A percentile compares a stretch with the other conserved stretches of the same genome.
Evolutionary conservation across 23 red algal species (phyloP).

Genomic region (Gracilaria domingensis): DNA sequence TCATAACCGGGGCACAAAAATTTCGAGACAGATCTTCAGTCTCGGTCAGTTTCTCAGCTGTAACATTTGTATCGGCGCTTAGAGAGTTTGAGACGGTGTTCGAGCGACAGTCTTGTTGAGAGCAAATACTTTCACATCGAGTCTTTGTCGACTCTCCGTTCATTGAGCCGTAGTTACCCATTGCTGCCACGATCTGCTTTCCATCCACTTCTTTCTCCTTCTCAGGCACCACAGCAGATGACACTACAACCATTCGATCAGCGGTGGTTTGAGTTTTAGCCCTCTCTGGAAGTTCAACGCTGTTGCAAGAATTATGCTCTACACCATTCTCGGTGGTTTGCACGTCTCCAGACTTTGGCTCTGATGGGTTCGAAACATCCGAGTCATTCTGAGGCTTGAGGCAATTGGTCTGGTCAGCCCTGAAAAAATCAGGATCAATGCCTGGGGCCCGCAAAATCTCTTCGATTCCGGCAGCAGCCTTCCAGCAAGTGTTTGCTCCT

Average conservation of each 20-base stretch:
- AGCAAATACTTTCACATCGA: background rate
- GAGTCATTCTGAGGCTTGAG: background rate
- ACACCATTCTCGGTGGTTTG: background rate
- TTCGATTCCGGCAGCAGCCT: conserved; percentile 57
- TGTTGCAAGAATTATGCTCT: background rate
- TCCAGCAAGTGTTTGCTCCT: conserved; percentile 25
- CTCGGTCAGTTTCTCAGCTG: background rate
- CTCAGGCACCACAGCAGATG: background rate
- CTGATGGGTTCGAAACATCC: background rate
- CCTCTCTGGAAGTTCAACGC: background rate
- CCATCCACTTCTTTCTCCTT: background rate
- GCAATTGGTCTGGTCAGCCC: conserved; percentile 35
- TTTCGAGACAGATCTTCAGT: background rate
- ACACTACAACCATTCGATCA: background rate
- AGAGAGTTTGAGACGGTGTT: background rate
- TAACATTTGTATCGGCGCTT: background rate
- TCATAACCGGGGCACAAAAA: background rate
- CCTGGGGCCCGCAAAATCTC: conserved; percentile 77
- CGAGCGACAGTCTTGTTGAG: background rate
- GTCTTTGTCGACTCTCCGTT: conserved; percentile 11
- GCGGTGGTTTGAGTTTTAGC: too few relatives aligned
- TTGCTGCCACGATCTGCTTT: background rate
- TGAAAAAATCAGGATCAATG: conserved; percentile 63
- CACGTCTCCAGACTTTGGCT: background rate
- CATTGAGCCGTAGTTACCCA: background rate